Conservation (phyloP, 208 protist genomes). For the Tetramitus jugosus region DNA sequence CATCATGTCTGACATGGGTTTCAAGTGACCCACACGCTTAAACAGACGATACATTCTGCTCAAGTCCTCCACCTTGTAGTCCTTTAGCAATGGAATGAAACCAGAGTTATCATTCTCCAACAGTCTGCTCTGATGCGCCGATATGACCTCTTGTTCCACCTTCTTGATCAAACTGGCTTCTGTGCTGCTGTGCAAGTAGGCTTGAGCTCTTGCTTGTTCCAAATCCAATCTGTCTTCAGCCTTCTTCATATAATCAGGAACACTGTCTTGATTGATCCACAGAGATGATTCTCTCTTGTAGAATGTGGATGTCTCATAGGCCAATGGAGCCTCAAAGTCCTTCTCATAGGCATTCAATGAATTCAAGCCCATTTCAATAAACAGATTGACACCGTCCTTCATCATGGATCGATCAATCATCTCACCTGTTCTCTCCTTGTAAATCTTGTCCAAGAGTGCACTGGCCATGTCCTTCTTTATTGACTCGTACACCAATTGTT, state of each 20-base stretch:
- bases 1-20: constrained; percentile 4
- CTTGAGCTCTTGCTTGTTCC: constrained; percentile 48
- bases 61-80: not conserved
- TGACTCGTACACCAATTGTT: not conserved
- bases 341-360: constrained; percentile 3
- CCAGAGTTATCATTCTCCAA: constrained; percentile 28
- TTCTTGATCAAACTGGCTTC: constrained; percentile 45
- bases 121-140: constrained; percentile 50
- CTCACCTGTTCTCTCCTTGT: constrained; percentile 11
- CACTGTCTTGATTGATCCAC: not conserved
- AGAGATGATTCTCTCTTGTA: not conserved
- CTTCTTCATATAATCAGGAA: constrained; percentile 47
- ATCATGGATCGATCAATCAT: constrained; percentile 3
- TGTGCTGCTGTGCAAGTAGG: constrained; percentile 48
- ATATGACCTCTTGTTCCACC: constrained; percentile 52
- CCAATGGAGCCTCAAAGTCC: constrained; percentile 4
- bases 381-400: not conserved
- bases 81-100: not conserved
- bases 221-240: constrained; percentile 31
- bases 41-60: constrained; percentile 6
- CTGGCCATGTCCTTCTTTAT: constrained; percentile 2
- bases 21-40: not conserved
- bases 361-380: constrained; percentile 14
- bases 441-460: not conserved
- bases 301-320: not conserved